Evolutionary conservation across 495 filamentous ascomycete species (phyloP), one percentile per base, ranked within the genome.

Genomic region (Letharia lupina): DNA sequence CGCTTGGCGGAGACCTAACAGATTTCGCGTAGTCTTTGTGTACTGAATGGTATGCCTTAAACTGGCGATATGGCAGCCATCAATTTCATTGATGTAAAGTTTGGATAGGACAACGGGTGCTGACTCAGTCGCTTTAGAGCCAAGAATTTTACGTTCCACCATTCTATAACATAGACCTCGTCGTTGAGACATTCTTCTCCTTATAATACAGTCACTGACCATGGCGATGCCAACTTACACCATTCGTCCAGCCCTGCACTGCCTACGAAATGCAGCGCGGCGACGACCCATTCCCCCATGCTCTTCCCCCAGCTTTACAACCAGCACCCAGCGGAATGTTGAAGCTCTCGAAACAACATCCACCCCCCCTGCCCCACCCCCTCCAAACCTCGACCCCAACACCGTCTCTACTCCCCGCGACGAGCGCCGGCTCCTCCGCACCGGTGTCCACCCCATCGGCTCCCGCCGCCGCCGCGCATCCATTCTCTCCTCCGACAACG

Each of bases 381-480:
- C 33, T 54, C 58, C 39, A 61, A 12, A 40, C 23, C 63, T 72
- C 35, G 80, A 84, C 70, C 83, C 82, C n/a, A 68, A 72, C n/a
- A 74, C 79, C 45, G 82, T 83, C 4, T 70, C 78, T 63, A 83
- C 76, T 52, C 80, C 74, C 50, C 87, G 80, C 65, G 75, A 83
- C 64, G 88, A 91, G 72, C 79, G 82, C 64, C 77, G 80, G 65
- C 77, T 91, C 65, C 73, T 87, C 70, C 80, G 78, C 67, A 73
- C 77, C 62, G 84, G 87, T 61, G 79, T 85, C 12, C 73, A 81
- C 4, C 87, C 87, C 48, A 79, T 93, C 70, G 91, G 91, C 58
- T 95, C 91, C 60, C 86, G 90, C 69, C 86, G 92, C 80, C 89
- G 92, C 63, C 86, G 92, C 72, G 90, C 87, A 7, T 89, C 89